These are phyloP conservation scores for Hericium rajendrae DNA, from an alignment of 768 basidiomycete genomes.

Conservation along the genomic window DNA sequence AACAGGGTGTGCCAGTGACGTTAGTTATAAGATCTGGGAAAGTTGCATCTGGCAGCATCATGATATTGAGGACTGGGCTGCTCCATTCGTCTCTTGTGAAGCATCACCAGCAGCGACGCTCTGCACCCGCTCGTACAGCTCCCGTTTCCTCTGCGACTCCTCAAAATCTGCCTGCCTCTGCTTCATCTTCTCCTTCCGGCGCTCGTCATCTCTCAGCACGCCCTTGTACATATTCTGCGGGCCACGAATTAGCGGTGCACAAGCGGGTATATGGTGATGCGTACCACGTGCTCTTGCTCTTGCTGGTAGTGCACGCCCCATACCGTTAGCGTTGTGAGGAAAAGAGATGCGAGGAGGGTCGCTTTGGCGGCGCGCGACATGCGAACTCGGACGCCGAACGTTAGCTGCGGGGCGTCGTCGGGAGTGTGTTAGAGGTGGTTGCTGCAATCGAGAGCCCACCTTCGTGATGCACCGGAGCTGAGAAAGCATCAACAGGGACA, in stretches of 20 bases:
- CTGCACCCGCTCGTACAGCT: constrained; percentile 53
- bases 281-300: constrained; percentile 69
- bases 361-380: constrained; percentile 68
- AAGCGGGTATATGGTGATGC: constrained; percentile 4
- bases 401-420: too few species aligned
- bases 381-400: too few species aligned
- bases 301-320: constrained; percentile 90
- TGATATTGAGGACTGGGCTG: too few species aligned
- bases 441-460: too few species aligned
- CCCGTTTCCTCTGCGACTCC: constrained; percentile 53
- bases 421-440: too few species aligned
- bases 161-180: constrained; percentile 54
- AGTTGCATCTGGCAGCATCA: too few species aligned
- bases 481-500: too few species aligned
- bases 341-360: constrained; percentile 59
- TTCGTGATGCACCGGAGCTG: too few species aligned
- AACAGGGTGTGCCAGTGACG: too few species aligned
- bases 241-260: not conserved
- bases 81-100: too few species aligned
- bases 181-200: constrained; percentile 60
- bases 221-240: constrained; percentile 83
- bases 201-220: constrained; percentile 81
- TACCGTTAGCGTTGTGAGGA: constrained; percentile 59
- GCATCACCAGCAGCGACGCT: constrained; percentile 10
- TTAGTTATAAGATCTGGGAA: too few species aligned